These are phyloP conservation scores for Microascus cirrosus DNA, from an alignment of 2,329 filamentous ascomycete species.

Conservation along the genomic window DNA sequence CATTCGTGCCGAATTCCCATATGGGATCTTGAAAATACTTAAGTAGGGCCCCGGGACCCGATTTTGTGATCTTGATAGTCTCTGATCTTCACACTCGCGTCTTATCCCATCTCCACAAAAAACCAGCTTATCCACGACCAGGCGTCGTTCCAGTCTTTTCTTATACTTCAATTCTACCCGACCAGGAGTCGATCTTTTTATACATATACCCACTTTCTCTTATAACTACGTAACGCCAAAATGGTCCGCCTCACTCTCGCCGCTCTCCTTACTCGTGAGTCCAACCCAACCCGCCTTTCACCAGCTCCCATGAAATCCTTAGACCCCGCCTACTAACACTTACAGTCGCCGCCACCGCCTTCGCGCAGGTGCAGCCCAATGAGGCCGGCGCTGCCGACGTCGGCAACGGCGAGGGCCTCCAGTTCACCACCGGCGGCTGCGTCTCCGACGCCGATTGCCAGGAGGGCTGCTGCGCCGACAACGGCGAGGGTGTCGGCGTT, in stretches of 20 bases:
- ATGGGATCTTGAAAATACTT: background rate
- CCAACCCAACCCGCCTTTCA: background rate
- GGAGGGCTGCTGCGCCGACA: constrained; percentile 15
- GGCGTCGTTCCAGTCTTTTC: background rate
- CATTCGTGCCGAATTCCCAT: background rate
- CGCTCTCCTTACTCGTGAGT: constrained; percentile 15
- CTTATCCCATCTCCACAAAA: background rate
- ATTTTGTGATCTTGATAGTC: background rate
- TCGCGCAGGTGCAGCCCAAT: constrained; percentile 13
- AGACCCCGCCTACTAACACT: background rate
- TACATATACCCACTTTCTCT: background rate
- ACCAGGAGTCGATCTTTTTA: constrained; percentile 10
- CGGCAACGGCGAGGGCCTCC: constrained; percentile 13
- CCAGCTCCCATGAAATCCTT: background rate
- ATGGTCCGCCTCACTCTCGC: constrained; percentile 15
- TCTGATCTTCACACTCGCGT: background rate
- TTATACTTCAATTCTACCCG: constrained; percentile 3
- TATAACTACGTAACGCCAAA: constrained; percentile 2
- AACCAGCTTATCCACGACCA: background rate
- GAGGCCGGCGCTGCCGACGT: constrained; percentile 13
- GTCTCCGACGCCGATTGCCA: constrained; percentile 15
- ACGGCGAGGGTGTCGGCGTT: constrained; percentile 12
- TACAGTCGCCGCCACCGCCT: constrained; percentile 9
- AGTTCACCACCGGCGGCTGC: constrained; percentile 19
- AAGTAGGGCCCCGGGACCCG: background rate